A percentile compares a stretch with the other conserved stretches of the same genome.
phyloP scores from a whole-genome alignment of 768 basidiomycete genomes.

The Suillus hirtellus region DNA sequence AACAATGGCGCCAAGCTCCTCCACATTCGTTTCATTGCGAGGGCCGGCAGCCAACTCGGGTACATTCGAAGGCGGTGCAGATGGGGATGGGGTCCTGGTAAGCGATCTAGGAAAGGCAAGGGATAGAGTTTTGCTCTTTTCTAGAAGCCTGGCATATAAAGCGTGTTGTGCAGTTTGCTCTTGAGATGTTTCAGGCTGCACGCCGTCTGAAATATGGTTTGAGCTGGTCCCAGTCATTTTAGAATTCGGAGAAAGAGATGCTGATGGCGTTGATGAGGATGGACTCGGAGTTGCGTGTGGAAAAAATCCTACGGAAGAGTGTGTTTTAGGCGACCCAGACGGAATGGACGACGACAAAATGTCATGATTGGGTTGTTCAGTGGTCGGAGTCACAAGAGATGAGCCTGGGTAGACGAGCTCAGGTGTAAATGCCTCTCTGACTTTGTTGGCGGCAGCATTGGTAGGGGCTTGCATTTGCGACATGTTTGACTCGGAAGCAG shows the following conservation, averaged over 20 bases:
- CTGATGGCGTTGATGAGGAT: not conserved
- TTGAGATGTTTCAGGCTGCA: not conserved
- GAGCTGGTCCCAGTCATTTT: not conserved
- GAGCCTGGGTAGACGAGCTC: not conserved
- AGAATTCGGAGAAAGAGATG: not conserved
- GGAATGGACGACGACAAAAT: not conserved
- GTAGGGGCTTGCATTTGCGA: not conserved
- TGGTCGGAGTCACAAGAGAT: not conserved
- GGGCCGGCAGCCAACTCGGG: not conserved
- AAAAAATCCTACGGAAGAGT: not conserved
- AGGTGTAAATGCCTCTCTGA: not conserved
- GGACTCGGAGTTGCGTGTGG: not conserved
- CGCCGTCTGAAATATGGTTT: not conserved
- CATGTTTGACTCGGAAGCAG: conserved; percentile 18
- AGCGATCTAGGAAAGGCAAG: conserved; percentile 12
- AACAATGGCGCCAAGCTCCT: not conserved
- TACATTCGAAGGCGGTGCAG: conserved; percentile 8
- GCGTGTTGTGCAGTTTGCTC: conserved; percentile 8
- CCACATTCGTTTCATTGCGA: conserved; percentile 1
- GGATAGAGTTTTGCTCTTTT: conserved; percentile 17
- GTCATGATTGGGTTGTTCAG: not conserved
- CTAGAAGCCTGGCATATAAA: conserved; percentile 19
- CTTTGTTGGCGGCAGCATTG: not conserved
- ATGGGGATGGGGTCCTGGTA: conserved; percentile 14
- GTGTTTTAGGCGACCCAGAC: not conserved